phyloP scores from a whole-genome alignment of 306 rosid genomes.

The Carpinus fangiana region DNA sequence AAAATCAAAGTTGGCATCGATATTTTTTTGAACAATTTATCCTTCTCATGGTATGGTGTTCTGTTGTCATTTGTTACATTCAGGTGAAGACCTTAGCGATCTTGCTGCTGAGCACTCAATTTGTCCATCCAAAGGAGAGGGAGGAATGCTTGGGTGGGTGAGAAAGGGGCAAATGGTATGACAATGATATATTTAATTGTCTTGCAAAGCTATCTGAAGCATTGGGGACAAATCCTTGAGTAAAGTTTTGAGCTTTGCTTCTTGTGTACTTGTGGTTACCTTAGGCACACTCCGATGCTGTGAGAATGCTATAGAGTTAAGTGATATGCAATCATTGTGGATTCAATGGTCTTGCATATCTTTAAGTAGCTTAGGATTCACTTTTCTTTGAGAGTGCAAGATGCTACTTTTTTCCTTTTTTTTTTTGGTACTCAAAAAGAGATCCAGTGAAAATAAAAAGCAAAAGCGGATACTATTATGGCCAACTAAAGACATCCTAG shows the following conservation, averaged over 20 bases:
- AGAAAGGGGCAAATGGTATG: constrained; percentile 90
- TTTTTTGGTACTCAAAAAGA: background rate
- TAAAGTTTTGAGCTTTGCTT: constrained; percentile 11
- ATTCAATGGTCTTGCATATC: background rate
- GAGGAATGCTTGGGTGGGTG: constrained; percentile 99
- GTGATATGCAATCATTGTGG: background rate
- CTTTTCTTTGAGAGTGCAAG: background rate
- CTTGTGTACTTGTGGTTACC: background rate
- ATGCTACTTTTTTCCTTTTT: background rate
- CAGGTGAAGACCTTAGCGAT: constrained; percentile 95
- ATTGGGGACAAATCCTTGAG: constrained; percentile 6
- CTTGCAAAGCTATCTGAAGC: constrained; percentile 11
- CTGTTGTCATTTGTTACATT: constrained; percentile 28
- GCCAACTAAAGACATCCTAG: too few relatives aligned
- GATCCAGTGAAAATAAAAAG: background rate
- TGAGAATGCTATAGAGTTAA: background rate
- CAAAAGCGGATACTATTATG: background rate
- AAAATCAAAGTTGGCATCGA: constrained; percentile 15
- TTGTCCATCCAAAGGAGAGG: constrained; percentile 89
- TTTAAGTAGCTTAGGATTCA: background rate
- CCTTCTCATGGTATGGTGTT: background rate
- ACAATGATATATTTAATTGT: constrained; percentile 7
- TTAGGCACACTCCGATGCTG: constrained; percentile 4
- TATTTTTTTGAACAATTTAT: background rate
- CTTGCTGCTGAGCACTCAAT: constrained; percentile 78